Conservation (phyloP, 176 grass and related monocot genomes). For the Ananas comosus region DNA sequence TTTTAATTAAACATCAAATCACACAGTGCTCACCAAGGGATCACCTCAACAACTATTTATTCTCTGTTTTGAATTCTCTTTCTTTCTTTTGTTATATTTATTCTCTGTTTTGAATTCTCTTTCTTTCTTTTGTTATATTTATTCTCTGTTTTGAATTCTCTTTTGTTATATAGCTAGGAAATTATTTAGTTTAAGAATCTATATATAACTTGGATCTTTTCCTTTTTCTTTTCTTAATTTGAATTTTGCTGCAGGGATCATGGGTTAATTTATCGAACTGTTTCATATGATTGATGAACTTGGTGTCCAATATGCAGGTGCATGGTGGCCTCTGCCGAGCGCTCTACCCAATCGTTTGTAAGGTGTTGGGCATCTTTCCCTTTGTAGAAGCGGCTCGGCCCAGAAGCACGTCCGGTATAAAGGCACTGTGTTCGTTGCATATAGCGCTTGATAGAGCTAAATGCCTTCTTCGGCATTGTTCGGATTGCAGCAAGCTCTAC, state of each 20-base stretch:
- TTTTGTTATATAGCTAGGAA: neutral
- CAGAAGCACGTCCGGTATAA: constrained; percentile 96
- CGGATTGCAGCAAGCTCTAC: constrained; percentile 89
- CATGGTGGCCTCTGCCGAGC: constrained; percentile 65
- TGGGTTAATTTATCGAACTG: neutral
- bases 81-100: too few species aligned
- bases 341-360: constrained; percentile 59
- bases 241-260: neutral
- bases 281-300: constrained; percentile 10
- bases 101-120: too few species aligned
- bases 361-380: constrained; percentile 71
- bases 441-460: constrained; percentile 88
- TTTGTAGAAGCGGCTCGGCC: constrained; percentile 88
- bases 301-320: constrained; percentile 37
- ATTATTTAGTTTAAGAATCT: neutral
- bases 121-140: too few species aligned
- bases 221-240: neutral
- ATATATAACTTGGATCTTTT: neutral
- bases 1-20: too few species aligned
- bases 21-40: too few species aligned
- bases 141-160: too few species aligned
- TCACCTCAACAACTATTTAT: too few species aligned
- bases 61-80: too few species aligned
- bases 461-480: constrained; percentile 76
- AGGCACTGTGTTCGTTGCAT: constrained; percentile 78